phyloP scores from a whole-genome alignment of 1,139 yeast species.

The Zygoascus hellenicus region DNA sequence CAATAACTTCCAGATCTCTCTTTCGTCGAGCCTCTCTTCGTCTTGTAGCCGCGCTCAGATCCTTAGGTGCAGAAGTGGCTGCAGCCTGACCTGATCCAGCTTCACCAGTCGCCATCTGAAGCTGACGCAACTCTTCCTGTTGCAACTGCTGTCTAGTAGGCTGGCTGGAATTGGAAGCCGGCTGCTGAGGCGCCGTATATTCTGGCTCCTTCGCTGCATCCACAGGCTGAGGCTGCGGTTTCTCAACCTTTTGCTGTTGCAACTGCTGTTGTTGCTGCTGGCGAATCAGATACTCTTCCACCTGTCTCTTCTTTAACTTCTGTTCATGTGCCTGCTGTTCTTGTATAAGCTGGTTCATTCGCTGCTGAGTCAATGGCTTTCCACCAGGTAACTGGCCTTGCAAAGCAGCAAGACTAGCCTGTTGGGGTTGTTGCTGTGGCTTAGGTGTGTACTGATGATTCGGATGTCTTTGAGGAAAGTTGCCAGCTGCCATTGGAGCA shows the following conservation, averaged over 20 bases:
- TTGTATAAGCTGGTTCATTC: slow-evolving; percentile 16
- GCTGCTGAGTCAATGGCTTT: slow-evolving; percentile 14
- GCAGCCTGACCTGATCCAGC: slow-evolving; percentile 23
- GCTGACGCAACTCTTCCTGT: slow-evolving; percentile 27
- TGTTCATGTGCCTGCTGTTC: slow-evolving; percentile 13
- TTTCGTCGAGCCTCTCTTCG: slow-evolving; percentile 71
- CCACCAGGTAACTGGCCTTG: slow-evolving; percentile 10
- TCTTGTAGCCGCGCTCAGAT: slow-evolving; percentile 42
- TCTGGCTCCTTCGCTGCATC: slow-evolving; percentile 14
- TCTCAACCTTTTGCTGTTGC: slow-evolving; percentile 15
- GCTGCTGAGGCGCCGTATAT: slow-evolving; percentile 1
- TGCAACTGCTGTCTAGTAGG: slow-evolving; percentile 4
- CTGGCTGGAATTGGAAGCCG: not conserved
- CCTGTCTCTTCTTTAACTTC: slow-evolving; percentile 12
- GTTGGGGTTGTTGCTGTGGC: slow-evolving; percentile 6
- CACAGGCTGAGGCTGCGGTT: slow-evolving; percentile 14
- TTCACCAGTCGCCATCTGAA: slow-evolving; percentile 30
- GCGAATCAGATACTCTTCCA: slow-evolving; percentile 9
- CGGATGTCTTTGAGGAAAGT: slow-evolving; percentile 19
- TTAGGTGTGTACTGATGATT: slow-evolving; percentile 12
- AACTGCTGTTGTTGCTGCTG: slow-evolving; percentile 11
- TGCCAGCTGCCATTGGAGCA: slow-evolving; percentile 11
- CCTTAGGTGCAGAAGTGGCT: slow-evolving; percentile 33
- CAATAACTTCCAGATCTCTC: slow-evolving; percentile 62
- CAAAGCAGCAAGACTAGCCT: slow-evolving; percentile 9